Percentiles rank a stretch among this genome's conserved stretches.
Evolutionary conservation across 305 asterid species (phyloP).

Genomic region (Coffea humblotiana): DNA sequence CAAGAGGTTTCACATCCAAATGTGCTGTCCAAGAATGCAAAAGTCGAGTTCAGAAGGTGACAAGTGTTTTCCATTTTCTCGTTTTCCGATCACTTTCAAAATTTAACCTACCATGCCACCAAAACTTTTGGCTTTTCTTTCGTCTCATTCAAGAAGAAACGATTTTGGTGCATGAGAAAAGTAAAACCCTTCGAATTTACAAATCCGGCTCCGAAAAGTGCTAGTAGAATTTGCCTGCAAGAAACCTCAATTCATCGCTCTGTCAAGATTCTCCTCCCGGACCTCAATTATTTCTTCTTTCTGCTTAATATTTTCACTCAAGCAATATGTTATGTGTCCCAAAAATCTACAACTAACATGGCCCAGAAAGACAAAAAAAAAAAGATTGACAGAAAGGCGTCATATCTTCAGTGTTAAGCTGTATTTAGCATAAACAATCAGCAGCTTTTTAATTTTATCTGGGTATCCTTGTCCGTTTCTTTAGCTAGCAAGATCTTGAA

Average conservation of each 20-base stretch:
- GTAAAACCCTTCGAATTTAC: background rate
- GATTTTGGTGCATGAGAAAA: background rate
- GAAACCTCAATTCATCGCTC: background rate
- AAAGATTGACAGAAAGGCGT: background rate
- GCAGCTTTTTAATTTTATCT: background rate
- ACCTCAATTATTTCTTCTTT: background rate
- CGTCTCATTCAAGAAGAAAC: background rate
- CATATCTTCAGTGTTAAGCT: background rate
- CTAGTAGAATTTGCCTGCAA: constrained; percentile 1
- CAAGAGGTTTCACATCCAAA: too few species aligned
- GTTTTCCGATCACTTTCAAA: background rate
- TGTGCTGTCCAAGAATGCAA: background rate
- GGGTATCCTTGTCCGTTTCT: background rate
- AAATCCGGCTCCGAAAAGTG: background rate
- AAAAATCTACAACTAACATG: background rate
- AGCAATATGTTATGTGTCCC: background rate
- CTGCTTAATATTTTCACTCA: background rate
- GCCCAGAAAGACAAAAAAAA: background rate
- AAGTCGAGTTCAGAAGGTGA: constrained; percentile 15
- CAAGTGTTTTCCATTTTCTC: constrained; percentile 16
- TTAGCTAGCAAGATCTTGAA: background rate
- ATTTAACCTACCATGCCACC: background rate
- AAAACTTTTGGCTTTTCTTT: constrained; percentile 1
- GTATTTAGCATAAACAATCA: background rate
- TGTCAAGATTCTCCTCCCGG: background rate